Base-by-base conservation (phyloP, 805 yeast species). In the Zygoascus tannicola region DNA sequence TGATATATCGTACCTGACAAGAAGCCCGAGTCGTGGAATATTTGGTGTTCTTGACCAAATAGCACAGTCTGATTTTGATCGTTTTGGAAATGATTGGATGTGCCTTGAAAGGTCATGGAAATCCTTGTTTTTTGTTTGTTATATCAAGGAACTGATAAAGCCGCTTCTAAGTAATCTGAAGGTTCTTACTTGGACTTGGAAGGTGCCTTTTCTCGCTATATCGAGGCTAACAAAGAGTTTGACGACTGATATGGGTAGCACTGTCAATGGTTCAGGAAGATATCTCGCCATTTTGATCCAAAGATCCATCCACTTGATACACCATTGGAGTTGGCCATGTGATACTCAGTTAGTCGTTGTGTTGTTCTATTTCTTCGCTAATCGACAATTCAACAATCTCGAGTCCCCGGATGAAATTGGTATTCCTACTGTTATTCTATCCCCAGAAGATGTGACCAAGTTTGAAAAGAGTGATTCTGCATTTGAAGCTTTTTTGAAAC, bases 311-410 rank as follows among this genome's bases (percentile, higher is more conserved):
- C 35, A 26, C 16, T 16, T 41, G n/a, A 26, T 43, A 10, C 4
- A 10, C 4, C 14, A 14, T 20, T 43, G 46, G 46, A 15, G 38
- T 15, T 43, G 46, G 46, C 18, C 38, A n/a, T 19, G 37, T 7
- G 40, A 38, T 32, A 23, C 22, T 3, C 7, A n/a, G 2, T 14
- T 43, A 12, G 22, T 43, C 8, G 20, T 34, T 21, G 4, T 19
- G 5, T 18, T 43, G 3, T 43, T 43, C 22, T 14, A 33, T 22
- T 43, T 26, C 40, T 43, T 38, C 20, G 38, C 42, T 20, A 32
- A 22, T 5, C 18, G 35, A 18, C 35, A 43, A 28, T 43, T 38
- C 32, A 20, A 35, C 21, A 43, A 37, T 26, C 19, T 38, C 16
- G 46, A 43, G 20, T 14, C 15, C 8, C 12, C 30, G 4, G 16